Percentiles rank a stretch among this genome's conserved stretches.
Evolutionary conservation across 2,329 filamentous ascomycete species (phyloP).

Genomic region (Talaromyces islandicus): DNA sequence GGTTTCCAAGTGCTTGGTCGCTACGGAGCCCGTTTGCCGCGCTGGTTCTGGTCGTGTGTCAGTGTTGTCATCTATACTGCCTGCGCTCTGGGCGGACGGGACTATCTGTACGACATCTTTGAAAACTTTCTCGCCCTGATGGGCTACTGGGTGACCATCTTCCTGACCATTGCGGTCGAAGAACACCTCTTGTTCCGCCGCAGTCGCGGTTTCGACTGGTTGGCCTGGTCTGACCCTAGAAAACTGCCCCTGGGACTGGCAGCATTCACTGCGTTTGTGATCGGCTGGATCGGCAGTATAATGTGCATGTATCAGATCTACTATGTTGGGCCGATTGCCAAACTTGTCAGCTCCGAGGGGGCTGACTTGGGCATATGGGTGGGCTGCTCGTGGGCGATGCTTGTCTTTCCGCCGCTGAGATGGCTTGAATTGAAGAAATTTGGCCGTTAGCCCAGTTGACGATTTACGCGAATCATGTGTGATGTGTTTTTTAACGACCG

Average conservation of each 20-base stretch:
- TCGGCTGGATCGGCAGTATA: slow-evolving; percentile 37
- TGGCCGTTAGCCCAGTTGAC: slow-evolving; percentile 18
- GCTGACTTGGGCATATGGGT: slow-evolving; percentile 35
- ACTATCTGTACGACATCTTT: slow-evolving; percentile 40
- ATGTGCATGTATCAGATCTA: slow-evolving; percentile 37
- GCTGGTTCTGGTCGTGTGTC: slow-evolving; percentile 38
- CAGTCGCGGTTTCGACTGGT: slow-evolving; percentile 32
- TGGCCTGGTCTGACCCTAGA: slow-evolving; percentile 31
- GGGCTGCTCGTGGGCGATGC: slow-evolving; percentile 27
- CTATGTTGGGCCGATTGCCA: slow-evolving; percentile 32
- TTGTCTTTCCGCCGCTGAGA: slow-evolving; percentile 30
- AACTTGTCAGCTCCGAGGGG: slow-evolving; percentile 21
- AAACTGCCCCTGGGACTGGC: slow-evolving; percentile 38
- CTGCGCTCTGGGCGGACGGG: slow-evolving; percentile 39
- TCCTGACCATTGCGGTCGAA: slow-evolving; percentile 36
- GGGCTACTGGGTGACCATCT: slow-evolving; percentile 42
- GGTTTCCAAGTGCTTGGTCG: slow-evolving; percentile 39
- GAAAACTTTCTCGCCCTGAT: slow-evolving; percentile 42
- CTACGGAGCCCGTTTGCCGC: slow-evolving; percentile 32
- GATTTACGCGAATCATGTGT: not conserved
- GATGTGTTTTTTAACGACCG: not conserved
- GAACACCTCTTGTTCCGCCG: slow-evolving; percentile 39
- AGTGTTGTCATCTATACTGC: slow-evolving; percentile 37
- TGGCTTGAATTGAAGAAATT: slow-evolving; percentile 25
- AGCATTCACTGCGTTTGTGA: slow-evolving; percentile 29